Conservation (phyloP, 164 flowering plant genomes). For the Echeveria elegans region DNA sequence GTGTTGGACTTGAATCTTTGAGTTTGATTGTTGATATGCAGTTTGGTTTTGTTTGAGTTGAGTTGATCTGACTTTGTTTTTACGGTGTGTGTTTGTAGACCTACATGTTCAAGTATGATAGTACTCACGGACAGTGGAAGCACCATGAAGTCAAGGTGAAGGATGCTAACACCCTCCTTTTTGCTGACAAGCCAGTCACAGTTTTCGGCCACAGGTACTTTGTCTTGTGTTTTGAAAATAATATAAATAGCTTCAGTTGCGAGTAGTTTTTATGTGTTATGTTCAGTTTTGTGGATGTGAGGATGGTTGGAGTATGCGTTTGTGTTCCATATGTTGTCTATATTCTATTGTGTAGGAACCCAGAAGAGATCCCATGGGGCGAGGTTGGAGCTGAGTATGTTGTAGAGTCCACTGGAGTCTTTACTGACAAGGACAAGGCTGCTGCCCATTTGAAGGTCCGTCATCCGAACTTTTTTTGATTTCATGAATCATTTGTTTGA, state of each 20-base stretch:
- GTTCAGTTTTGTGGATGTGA: background rate
- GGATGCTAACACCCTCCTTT: slow-evolving; percentile 78
- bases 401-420: slow-evolving; percentile 27
- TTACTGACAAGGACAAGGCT: slow-evolving; percentile 26
- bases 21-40: no score
- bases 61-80: background rate
- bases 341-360: slow-evolving; percentile 17
- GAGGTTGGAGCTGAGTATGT: slow-evolving; percentile 25
- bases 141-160: slow-evolving; percentile 56
- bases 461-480: background rate
- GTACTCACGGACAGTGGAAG: slow-evolving; percentile 82
- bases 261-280: background rate
- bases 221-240: background rate
- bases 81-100: slow-evolving; percentile 31
- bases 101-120: slow-evolving; percentile 90
- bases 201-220: slow-evolving; percentile 38
- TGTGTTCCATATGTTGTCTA: background rate
- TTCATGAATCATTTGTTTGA: background rate
- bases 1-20: no score
- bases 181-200: slow-evolving; percentile 64
- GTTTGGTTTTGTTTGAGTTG: no score
- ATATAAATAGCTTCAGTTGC: background rate
- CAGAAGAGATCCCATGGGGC: slow-evolving; percentile 30
- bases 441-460: slow-evolving; percentile 24
- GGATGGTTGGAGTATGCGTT: background rate